Conservation (phyloP, 164 flowering plant species). For the Annona squamosa region DNA sequence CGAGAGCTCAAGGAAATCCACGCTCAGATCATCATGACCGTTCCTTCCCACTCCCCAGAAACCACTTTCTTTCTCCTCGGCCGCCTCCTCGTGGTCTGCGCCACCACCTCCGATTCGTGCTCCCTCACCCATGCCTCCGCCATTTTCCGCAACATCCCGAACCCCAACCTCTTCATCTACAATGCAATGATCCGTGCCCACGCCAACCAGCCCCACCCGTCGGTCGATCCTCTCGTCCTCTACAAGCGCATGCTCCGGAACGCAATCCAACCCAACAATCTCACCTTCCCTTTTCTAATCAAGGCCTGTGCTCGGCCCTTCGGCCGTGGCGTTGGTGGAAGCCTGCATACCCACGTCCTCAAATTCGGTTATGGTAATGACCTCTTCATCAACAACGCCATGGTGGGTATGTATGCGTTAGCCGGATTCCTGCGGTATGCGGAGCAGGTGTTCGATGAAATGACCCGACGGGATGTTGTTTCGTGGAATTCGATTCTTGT, state of each 20-base stretch:
- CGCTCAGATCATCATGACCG: slow-evolving; percentile 30
- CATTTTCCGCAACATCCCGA: slow-evolving; percentile 28
- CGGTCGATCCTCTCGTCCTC: slow-evolving; percentile 21
- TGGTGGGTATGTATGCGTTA: slow-evolving; percentile 33
- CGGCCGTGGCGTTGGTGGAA: slow-evolving; percentile 25
- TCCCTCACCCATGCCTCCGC: slow-evolving; percentile 40
- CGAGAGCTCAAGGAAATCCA: slow-evolving; percentile 53
- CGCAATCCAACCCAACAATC: slow-evolving; percentile 43
- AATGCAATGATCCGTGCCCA: slow-evolving; percentile 64
- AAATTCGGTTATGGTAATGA: slow-evolving; percentile 36
- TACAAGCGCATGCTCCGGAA: slow-evolving; percentile 44
- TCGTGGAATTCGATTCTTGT: slow-evolving; percentile 68
- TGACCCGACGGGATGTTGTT: slow-evolving; percentile 48
- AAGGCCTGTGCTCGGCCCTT: slow-evolving; percentile 40
- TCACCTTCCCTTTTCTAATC: slow-evolving; percentile 60
- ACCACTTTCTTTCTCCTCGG: slow-evolving; percentile 37
- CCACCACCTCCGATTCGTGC: slow-evolving; percentile 24
- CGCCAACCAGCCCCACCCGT: slow-evolving; percentile 13
- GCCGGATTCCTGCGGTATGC: slow-evolving; percentile 33
- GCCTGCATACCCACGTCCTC: slow-evolving; percentile 41
- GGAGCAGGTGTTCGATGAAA: slow-evolving; percentile 49
- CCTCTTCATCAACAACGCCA: slow-evolving; percentile 39
- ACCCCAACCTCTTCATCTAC: slow-evolving; percentile 33
- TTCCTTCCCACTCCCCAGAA: slow-evolving; percentile 25
- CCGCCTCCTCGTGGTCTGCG: slow-evolving; percentile 54